Percentiles rank a stretch among this genome's conserved stretches.
Conservation (phyloP, 441 rosid genomes). For the Jatropha podagrica region DNA sequence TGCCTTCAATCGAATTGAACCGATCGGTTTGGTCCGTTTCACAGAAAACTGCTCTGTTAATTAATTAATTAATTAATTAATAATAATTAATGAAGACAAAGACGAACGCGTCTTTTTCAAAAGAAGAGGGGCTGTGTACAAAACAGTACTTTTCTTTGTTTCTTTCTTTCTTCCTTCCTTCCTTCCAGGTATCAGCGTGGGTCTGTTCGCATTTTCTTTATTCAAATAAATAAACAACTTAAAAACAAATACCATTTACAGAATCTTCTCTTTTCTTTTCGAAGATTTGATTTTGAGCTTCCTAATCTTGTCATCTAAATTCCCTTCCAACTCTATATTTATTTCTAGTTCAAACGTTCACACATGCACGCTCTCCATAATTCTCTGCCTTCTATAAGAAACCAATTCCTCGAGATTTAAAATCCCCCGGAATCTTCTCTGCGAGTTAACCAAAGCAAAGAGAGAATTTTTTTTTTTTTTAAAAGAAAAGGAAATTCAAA, state of each 20-base stretch:
- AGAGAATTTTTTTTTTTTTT: neutral
- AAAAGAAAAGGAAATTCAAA: neutral
- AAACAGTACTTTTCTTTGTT: neutral
- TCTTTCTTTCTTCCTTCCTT: too few species aligned
- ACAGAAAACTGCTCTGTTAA: too few species aligned
- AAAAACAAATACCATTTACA: neutral
- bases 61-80: too few species aligned
- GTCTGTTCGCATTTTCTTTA: neutral
- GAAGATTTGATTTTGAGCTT: neutral
- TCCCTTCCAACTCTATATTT: neutral
- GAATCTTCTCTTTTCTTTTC: neutral
- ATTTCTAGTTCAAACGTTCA: neutral
- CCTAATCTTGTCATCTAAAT: neutral
- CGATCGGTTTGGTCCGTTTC: too few species aligned
- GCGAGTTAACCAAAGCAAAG: neutral
- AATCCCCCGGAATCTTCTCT: conserved; percentile 1
- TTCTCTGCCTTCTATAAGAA: neutral
- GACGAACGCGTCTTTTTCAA: neutral
- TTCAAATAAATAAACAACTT: neutral
- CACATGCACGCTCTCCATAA: neutral
- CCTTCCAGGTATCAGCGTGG: neutral
- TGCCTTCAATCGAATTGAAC: too few species aligned
- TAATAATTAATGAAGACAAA: too few species aligned
- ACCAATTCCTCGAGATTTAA: conserved; percentile 4
- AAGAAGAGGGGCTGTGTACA: too few species aligned